Evolutionary conservation across 2,329 filamentous ascomycete species (phyloP).

Genomic region (Ceratocystis colombiana): DNA sequence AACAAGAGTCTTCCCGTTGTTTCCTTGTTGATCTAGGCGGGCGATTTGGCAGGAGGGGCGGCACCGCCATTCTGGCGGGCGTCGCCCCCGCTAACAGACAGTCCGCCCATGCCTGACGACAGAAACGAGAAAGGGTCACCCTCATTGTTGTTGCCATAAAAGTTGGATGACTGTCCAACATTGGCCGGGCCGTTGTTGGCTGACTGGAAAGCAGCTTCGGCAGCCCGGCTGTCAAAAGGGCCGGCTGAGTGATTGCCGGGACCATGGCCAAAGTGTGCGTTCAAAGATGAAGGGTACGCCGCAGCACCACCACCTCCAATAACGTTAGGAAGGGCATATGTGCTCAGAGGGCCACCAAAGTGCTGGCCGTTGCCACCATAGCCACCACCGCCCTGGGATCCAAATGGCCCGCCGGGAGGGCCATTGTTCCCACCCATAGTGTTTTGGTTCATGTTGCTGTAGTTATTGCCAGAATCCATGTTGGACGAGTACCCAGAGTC

Average conservation of each 20-base stretch:
- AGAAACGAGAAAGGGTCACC: conserved; percentile 74
- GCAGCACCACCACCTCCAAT: conserved; percentile 62
- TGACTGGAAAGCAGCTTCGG: conserved; percentile 87
- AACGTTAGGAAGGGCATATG: conserved; percentile 79
- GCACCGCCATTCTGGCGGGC: conserved; percentile 52
- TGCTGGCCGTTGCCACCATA: conserved; percentile 53
- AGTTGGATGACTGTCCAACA: conserved; percentile 59
- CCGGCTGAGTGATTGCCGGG: conserved; percentile 72
- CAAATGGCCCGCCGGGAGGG: conserved; percentile 21
- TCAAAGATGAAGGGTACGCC: conserved; percentile 61
- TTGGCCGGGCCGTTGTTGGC: conserved; percentile 72
- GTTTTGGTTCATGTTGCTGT: conserved; percentile 23
- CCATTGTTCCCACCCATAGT: conserved; percentile 46
- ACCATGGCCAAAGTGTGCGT: conserved; percentile 67
- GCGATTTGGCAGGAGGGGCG: conserved; percentile 50
- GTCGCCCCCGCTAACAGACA: conserved; percentile 57
- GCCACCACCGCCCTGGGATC: conserved; percentile 30
- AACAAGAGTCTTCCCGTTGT: conserved; percentile 9
- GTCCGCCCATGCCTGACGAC: conserved; percentile 58
- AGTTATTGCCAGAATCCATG: conserved; percentile 70
- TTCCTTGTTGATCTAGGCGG: conserved; percentile 37
- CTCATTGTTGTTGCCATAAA: conserved; percentile 44
- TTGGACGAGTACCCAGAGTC: conserved; percentile 85
- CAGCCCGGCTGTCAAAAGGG: conserved; percentile 83
- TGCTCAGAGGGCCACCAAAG: conserved; percentile 77